Evolutionary conservation across 768 basidiomycete genomes (phyloP).

Genomic region (Leccinum disarticulatum): DNA sequence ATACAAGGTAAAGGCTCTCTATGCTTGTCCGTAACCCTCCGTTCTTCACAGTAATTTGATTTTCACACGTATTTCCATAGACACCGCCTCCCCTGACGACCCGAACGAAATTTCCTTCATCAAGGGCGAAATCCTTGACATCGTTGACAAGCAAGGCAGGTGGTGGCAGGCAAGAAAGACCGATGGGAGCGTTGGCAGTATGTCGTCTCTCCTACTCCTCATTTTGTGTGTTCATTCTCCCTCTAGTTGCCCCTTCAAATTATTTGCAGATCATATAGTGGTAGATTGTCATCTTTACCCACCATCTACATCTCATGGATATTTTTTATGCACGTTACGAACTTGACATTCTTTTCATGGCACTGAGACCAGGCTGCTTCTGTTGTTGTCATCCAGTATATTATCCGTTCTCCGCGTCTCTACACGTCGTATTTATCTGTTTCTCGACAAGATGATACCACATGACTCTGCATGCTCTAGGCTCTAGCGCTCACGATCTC

Average conservation of each 20-base stretch:
- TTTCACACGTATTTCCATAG: slow-evolving; percentile 43
- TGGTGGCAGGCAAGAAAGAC: slow-evolving; percentile 89
- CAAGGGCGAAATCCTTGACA: slow-evolving; percentile 91
- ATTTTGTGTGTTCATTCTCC: slow-evolving; percentile 12
- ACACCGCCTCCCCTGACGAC: slow-evolving; percentile 91
- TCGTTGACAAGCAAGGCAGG: slow-evolving; percentile 89
- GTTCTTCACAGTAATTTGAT: slow-evolving; percentile 14
- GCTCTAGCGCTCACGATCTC: slow-evolving; percentile 10
- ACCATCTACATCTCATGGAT: slow-evolving; percentile 25
- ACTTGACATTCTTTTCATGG: slow-evolving; percentile 34
- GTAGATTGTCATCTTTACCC: slow-evolving; percentile 14
- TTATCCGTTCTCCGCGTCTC: slow-evolving; percentile 24
- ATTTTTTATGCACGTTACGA: slow-evolving; percentile 28
- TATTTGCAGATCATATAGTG: slow-evolving; percentile 77
- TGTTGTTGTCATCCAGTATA: slow-evolving; percentile 33
- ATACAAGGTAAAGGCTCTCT: slow-evolving; percentile 87
- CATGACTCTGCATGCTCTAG: slow-evolving; percentile 20
- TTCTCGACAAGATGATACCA: slow-evolving; percentile 34
- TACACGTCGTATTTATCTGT: slow-evolving; percentile 28
- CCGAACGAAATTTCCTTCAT: slow-evolving; percentile 93
- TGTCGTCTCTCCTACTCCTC: slow-evolving; percentile 34
- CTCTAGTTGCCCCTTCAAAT: slow-evolving; percentile 78
- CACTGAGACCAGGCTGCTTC: slow-evolving; percentile 19
- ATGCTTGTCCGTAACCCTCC: slow-evolving; percentile 65
- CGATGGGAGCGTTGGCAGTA: slow-evolving; percentile 78